A percentile compares a stretch with the other conserved stretches of the same genome.
phyloP scores from a whole-genome alignment of 768 basidiomycete genomes.

The Rhodotorula toruloides region DNA sequence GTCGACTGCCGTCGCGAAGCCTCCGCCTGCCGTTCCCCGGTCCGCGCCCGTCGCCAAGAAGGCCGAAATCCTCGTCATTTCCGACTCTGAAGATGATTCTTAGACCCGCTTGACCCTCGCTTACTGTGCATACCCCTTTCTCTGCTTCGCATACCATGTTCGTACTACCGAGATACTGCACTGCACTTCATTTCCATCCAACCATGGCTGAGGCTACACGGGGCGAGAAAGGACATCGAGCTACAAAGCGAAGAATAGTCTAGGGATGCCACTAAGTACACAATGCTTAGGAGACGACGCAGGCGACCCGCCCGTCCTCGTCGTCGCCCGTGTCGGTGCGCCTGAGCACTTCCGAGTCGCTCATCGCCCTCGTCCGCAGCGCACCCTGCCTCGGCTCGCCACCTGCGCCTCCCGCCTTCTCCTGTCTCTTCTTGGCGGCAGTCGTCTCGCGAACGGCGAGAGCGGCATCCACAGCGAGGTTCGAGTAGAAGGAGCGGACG shows the following conservation, averaged over 20 bases:
- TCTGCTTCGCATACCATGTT: background rate
- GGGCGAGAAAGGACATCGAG: too few relatives aligned
- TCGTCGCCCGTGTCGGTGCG: background rate
- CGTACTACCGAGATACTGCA: background rate
- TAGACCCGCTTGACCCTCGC: too few relatives aligned
- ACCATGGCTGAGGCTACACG: background rate
- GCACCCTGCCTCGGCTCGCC: background rate
- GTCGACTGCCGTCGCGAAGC: background rate
- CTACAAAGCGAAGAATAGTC: background rate
- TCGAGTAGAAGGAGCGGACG: conserved; percentile 76
- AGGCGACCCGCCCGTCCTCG: background rate
- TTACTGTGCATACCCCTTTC: background rate
- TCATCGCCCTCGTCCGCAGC: background rate
- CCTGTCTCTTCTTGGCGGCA: background rate
- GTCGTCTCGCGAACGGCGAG: background rate
- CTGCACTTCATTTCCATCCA: background rate
- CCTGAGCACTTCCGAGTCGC: conserved; percentile 7
- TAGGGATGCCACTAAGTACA: too few relatives aligned
- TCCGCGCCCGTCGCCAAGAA: background rate
- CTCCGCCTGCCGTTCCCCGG: too few relatives aligned
- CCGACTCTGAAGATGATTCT: conserved; percentile 9
- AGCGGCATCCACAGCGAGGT: conserved; percentile 79
- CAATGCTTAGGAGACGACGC: conserved; percentile 1
- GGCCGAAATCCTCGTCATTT: background rate
- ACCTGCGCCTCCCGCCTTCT: background rate